A percentile compares a stretch with the other conserved stretches of the same genome.
These are phyloP conservation scores for Priceomyces medius DNA, from an alignment of 805 yeast genomes.

Conservation along the genomic window DNA sequence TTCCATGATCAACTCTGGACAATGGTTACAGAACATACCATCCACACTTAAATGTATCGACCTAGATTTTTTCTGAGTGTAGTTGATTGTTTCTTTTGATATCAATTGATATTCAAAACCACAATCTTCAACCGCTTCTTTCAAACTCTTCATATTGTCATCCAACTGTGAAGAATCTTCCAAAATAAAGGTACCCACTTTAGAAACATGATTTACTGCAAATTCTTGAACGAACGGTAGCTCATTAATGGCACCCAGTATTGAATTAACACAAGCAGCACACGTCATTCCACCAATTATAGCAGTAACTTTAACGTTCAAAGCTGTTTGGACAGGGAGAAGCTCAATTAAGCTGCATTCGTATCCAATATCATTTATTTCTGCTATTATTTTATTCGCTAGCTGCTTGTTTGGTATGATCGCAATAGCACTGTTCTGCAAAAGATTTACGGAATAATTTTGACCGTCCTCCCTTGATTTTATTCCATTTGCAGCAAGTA, in stretches of 20 bases:
- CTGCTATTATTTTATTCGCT: slow-evolving; percentile 30
- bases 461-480: slow-evolving; percentile 14
- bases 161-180: slow-evolving; percentile 35
- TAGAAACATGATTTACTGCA: slow-evolving; percentile 57
- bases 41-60: slow-evolving; percentile 54
- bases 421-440: slow-evolving; percentile 53
- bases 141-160: slow-evolving; percentile 37
- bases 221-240: slow-evolving; percentile 54
- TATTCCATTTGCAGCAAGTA: slow-evolving; percentile 8
- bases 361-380: slow-evolving; percentile 33
- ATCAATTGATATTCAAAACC: slow-evolving; percentile 62
- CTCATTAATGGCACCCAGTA: slow-evolving; percentile 45
- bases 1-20: slow-evolving; percentile 57
- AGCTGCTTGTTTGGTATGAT: slow-evolving; percentile 52
- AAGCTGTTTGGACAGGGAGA: slow-evolving; percentile 52
- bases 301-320: slow-evolving; percentile 54
- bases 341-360: slow-evolving; percentile 56
- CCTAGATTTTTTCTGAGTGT: slow-evolving; percentile 51
- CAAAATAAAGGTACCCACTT: slow-evolving; percentile 61
- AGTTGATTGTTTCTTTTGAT: slow-evolving; percentile 43
- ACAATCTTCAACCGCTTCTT: slow-evolving; percentile 57
- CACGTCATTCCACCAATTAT: slow-evolving; percentile 75
- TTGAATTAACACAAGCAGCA: slow-evolving; percentile 64
- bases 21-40: slow-evolving; percentile 72
- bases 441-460: slow-evolving; percentile 49